phyloP scores from a whole-genome alignment of 1,139 yeast species.

The Lodderomyces beijingensis region DNA sequence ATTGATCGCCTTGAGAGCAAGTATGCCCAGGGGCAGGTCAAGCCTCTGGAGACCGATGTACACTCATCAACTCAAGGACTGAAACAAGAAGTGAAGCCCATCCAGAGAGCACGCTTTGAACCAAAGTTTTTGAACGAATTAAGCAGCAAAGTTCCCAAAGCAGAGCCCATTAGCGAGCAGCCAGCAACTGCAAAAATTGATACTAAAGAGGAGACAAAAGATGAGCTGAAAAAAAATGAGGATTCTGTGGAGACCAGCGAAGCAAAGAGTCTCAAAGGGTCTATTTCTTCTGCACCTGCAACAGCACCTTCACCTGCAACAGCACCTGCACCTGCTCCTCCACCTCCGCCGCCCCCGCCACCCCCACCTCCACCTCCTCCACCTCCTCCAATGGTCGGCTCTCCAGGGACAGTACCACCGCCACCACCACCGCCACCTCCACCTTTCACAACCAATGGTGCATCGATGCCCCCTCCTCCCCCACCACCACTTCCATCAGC shows the following conservation, averaged over 20 bases:
- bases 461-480: slow-evolving; percentile 24
- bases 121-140: slow-evolving; percentile 58
- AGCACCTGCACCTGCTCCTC: slow-evolving; percentile 5
- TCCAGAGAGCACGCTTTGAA: slow-evolving; percentile 36
- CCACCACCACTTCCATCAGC: slow-evolving; percentile 23
- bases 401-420: too few species aligned
- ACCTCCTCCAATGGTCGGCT: slow-evolving; percentile 38
- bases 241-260: too few species aligned
- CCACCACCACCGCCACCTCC: slow-evolving; percentile 18
- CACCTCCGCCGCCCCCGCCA: slow-evolving; percentile 21
- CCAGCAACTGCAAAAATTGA: too few species aligned
- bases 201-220: too few species aligned
- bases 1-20: slow-evolving; percentile 42
- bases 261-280: too few species aligned
- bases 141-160: slow-evolving; percentile 44
- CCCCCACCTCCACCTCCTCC: slow-evolving; percentile 27
- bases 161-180: slow-evolving; percentile 34
- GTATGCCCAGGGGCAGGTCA: slow-evolving; percentile 45
- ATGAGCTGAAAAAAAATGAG: too few species aligned
- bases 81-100: too few species aligned
- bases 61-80: slow-evolving; percentile 5
- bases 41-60: slow-evolving; percentile 10
- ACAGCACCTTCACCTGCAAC: slow-evolving; percentile 20
- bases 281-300: background rate
- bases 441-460: too few species aligned